Conservation (phyloP, 495 filamentous ascomycete genomes). For the Penicillium silybi region DNA sequence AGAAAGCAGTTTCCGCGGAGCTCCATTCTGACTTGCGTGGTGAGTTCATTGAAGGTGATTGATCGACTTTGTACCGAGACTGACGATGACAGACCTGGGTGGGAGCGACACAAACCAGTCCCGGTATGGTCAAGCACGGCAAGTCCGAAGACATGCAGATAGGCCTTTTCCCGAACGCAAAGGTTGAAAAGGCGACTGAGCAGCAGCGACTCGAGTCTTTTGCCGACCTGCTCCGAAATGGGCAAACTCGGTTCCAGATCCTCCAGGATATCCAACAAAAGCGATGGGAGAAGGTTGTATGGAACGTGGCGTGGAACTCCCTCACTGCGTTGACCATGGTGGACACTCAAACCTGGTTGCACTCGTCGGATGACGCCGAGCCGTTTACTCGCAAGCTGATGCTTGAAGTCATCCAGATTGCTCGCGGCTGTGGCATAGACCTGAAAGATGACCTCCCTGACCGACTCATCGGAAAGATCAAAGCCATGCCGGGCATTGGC, state of each 20-base stretch:
- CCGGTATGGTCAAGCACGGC: slow-evolving; percentile 42
- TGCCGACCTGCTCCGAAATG: slow-evolving; percentile 30
- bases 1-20: slow-evolving; percentile 49
- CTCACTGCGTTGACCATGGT: slow-evolving; percentile 47
- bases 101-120: slow-evolving; percentile 42
- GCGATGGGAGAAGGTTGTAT: slow-evolving; percentile 53
- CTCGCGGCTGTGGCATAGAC: slow-evolving; percentile 37
- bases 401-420: slow-evolving; percentile 48
- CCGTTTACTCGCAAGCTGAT: slow-evolving; percentile 42
- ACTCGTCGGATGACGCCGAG: slow-evolving; percentile 38
- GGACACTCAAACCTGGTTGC: slow-evolving; percentile 47
- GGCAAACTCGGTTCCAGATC: slow-evolving; percentile 38
- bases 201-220: slow-evolving; percentile 34
- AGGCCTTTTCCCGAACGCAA: slow-evolving; percentile 42
- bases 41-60: slow-evolving; percentile 7
- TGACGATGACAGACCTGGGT: slow-evolving; percentile 42
- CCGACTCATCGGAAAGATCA: slow-evolving; percentile 38
- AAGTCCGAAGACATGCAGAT: slow-evolving; percentile 46
- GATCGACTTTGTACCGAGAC: not conserved
- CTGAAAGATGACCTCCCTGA: slow-evolving; percentile 39
- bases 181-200: slow-evolving; percentile 19
- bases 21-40: slow-evolving; percentile 58
- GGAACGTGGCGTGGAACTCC: slow-evolving; percentile 54
- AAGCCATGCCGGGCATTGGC: slow-evolving; percentile 38
- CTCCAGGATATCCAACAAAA: slow-evolving; percentile 42